Evolutionary conservation across 345 rosid species (phyloP).

Genomic region (Stellera chamaejasme): DNA sequence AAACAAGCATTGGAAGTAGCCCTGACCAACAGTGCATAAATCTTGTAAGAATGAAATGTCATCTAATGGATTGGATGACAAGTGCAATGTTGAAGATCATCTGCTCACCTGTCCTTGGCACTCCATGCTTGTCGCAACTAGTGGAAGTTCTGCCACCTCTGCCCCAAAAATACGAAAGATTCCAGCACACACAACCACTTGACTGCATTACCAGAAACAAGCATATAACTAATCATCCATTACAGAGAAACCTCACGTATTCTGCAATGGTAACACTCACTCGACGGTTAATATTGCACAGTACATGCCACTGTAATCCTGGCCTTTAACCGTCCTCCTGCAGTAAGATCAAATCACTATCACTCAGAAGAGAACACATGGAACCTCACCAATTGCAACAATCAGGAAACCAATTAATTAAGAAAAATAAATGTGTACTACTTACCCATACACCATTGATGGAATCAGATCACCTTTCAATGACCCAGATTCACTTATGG

Average conservation of each 20-base stretch:
- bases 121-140: conserved; percentile 70
- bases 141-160: conserved; percentile 89
- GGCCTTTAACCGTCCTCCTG: conserved; percentile 53
- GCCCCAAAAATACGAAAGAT: conserved; percentile 68
- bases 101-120: conserved; percentile 58
- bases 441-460: conserved; percentile 83
- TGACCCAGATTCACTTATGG: conserved; percentile 54
- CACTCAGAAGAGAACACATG: background rate
- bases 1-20: conserved; percentile 79
- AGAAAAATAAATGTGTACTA: background rate
- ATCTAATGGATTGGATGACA: background rate
- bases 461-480: conserved; percentile 70
- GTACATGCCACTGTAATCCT: conserved; percentile 82
- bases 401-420: background rate
- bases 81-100: too few relatives aligned
- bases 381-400: background rate
- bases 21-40: conserved; percentile 33
- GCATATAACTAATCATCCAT: background rate
- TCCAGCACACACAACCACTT: conserved; percentile 71
- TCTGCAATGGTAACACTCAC: conserved; percentile 31
- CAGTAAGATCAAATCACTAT: conserved; percentile 12
- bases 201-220: conserved; percentile 35
- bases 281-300: conserved; percentile 72
- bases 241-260: too few relatives aligned
- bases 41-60: background rate